Conservation (phyloP, 2,329 filamentous ascomycete species). For the Fusarium verrucosum region DNA sequence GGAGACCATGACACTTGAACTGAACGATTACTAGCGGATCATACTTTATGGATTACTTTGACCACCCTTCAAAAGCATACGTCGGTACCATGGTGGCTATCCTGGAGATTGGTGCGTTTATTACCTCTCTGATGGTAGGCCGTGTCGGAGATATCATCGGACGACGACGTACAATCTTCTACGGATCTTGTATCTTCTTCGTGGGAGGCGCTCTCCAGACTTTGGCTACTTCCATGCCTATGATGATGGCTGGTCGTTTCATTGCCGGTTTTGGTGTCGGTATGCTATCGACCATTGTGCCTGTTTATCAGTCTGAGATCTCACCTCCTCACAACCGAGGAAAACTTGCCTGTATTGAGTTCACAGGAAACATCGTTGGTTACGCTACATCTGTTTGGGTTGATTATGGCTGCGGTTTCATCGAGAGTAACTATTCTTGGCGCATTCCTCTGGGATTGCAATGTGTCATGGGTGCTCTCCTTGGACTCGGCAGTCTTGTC, state of each 20-base stretch:
- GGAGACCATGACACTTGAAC: constrained; percentile 2
- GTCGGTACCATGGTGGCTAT: constrained; percentile 99
- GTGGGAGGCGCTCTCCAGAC: constrained; percentile 86
- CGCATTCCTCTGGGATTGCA: constrained; percentile 90
- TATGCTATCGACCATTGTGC: constrained; percentile 89
- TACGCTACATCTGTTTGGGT: constrained; percentile 99
- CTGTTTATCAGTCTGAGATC: constrained; percentile 93
- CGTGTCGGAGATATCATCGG: constrained; percentile 92
- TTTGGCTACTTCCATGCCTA: constrained; percentile 80
- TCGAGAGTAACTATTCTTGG: constrained; percentile 87
- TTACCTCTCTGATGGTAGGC: constrained; percentile 87
- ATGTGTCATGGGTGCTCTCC: constrained; percentile 88
- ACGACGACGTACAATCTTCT: constrained; percentile 87
- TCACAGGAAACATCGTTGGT: constrained; percentile 94
- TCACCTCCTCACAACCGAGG: constrained; percentile 96
- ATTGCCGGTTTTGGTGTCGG: constrained; percentile 88
- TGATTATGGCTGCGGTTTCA: constrained; percentile 95
- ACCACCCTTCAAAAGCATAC: constrained; percentile 84
- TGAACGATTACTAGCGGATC: constrained; percentile 69
- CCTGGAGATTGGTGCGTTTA: constrained; percentile 90
- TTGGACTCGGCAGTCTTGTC: constrained; percentile 85
- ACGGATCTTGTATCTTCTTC: constrained; percentile 89
- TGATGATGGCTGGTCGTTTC: constrained; percentile 88
- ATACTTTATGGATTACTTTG: constrained; percentile 91
- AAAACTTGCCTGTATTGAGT: constrained; percentile 96